Percentiles rank a stretch among this genome's conserved stretches.
Conservation (phyloP, 2,329 filamentous ascomycete species). For the Verticillium alfalfae region DNA sequence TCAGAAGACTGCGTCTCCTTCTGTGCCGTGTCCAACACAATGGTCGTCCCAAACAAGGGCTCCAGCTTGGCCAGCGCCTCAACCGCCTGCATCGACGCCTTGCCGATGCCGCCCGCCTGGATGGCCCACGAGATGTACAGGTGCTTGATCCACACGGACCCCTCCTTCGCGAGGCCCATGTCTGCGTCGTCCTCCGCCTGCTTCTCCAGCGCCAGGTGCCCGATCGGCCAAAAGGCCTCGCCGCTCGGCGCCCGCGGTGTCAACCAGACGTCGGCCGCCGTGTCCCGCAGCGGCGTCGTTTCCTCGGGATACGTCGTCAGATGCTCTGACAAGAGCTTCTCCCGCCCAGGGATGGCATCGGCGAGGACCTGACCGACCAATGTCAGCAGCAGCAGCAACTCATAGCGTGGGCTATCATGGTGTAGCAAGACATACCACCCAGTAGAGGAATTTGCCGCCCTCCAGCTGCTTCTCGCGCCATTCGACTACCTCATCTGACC, state of each 20-base stretch:
- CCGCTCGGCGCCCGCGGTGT: slow-evolving; percentile 19
- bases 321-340: slow-evolving; percentile 23
- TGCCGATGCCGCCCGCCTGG: slow-evolving; percentile 27
- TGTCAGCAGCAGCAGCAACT: too few relatives aligned
- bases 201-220: slow-evolving; percentile 31
- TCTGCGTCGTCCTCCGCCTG: slow-evolving; percentile 21
- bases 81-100: slow-evolving; percentile 25
- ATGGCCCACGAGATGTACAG: slow-evolving; percentile 33
- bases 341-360: slow-evolving; percentile 19
- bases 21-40: slow-evolving; percentile 28
- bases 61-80: slow-evolving; percentile 23
- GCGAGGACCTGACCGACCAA: slow-evolving; percentile 17
- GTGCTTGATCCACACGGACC: slow-evolving; percentile 30
- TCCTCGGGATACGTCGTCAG: slow-evolving; percentile 25
- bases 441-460: slow-evolving; percentile 31
- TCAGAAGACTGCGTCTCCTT: slow-evolving; percentile 17
- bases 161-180: slow-evolving; percentile 21
- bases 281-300: slow-evolving; percentile 24
- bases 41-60: slow-evolving; percentile 23
- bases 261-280: slow-evolving; percentile 17
- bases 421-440: slow-evolving; percentile 26
- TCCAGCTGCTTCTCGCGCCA: slow-evolving; percentile 26
- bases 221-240: slow-evolving; percentile 27
- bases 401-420: too few relatives aligned
- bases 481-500: slow-evolving; percentile 24